Conservation (phyloP, 2,329 filamentous ascomycete genomes). For the Stenocarpella maydis region DNA sequence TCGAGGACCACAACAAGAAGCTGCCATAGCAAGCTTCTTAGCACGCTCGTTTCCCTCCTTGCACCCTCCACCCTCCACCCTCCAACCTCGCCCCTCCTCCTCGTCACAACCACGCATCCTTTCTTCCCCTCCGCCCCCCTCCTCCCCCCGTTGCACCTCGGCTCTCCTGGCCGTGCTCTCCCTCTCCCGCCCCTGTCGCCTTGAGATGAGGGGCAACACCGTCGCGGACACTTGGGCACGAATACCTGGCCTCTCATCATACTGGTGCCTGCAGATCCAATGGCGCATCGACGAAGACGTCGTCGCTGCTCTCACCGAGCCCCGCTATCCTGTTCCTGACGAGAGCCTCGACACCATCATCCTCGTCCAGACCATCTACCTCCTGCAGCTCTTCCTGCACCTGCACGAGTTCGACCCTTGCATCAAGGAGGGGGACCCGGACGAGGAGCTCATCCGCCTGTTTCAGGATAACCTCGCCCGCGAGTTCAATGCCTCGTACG, state of each 20-base stretch:
- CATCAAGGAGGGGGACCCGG: slow-evolving; percentile 20
- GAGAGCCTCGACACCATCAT: slow-evolving; percentile 35
- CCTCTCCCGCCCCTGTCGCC: neutral
- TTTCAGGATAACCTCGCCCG: slow-evolving; percentile 34
- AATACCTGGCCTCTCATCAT: slow-evolving; percentile 33
- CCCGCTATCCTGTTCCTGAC: slow-evolving; percentile 32
- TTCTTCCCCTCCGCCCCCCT: too few species aligned
- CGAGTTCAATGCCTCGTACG: slow-evolving; percentile 33
- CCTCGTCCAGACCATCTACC: slow-evolving; percentile 35
- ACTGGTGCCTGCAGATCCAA: slow-evolving; percentile 35
- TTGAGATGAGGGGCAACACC: slow-evolving; percentile 33
- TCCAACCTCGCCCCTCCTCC: neutral
- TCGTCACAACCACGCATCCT: too few species aligned
- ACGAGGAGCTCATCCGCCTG: slow-evolving; percentile 34
- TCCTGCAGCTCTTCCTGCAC: slow-evolving; percentile 34
- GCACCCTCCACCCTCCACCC: neutral
- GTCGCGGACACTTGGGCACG: slow-evolving; percentile 33
- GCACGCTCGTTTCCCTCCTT: neutral
- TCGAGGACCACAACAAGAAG: too few species aligned
- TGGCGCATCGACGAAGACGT: slow-evolving; percentile 36
- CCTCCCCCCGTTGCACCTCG: neutral
- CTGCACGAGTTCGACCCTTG: slow-evolving; percentile 35
- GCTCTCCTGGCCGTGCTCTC: neutral
- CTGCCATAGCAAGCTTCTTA: slow-evolving; percentile 11
- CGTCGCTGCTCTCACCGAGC: slow-evolving; percentile 34